These are phyloP conservation scores for Acanthamoeba sp. DNA, from an alignment of 208 protist genomes.

Conservation along the genomic window DNA sequence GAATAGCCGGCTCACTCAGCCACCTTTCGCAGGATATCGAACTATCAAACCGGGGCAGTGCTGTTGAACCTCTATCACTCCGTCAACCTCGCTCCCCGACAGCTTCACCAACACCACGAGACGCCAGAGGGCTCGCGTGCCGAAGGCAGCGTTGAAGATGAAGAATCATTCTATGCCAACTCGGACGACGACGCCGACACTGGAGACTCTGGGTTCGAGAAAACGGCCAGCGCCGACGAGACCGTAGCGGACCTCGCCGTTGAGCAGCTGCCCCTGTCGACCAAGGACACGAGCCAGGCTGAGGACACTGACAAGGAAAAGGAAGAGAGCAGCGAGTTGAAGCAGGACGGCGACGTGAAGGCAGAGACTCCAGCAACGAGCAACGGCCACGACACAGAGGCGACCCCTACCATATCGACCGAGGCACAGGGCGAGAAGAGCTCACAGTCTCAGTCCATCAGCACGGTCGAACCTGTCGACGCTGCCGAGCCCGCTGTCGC, in stretches of 20 bases:
- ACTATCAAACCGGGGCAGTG: slow-evolving; percentile 60
- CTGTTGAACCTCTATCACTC: slow-evolving; percentile 75
- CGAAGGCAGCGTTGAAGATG: background rate
- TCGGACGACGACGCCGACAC: background rate
- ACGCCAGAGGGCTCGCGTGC: background rate
- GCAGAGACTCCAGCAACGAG: too few species aligned
- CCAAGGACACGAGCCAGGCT: too few species aligned
- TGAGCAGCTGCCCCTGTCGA: too few species aligned
- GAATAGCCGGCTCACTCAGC: background rate
- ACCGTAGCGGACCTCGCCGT: background rate
- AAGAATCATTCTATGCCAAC: too few species aligned
- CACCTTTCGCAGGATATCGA: slow-evolving; percentile 11
- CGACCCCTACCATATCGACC: too few species aligned
- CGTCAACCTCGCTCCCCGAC: slow-evolving; percentile 66
- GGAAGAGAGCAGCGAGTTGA: too few species aligned
- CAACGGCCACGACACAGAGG: too few species aligned
- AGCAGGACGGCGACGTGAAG: too few species aligned
- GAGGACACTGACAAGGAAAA: too few species aligned
- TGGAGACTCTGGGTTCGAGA: background rate
- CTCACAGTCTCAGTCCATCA: too few species aligned
- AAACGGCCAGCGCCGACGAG: background rate
- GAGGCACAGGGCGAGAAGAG: too few species aligned
- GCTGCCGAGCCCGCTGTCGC: background rate
- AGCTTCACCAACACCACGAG: slow-evolving; percentile 53
- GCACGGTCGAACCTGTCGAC: too few species aligned